Conservation (phyloP, 805 yeast genomes). For the Starmerella sp. region DNA sequence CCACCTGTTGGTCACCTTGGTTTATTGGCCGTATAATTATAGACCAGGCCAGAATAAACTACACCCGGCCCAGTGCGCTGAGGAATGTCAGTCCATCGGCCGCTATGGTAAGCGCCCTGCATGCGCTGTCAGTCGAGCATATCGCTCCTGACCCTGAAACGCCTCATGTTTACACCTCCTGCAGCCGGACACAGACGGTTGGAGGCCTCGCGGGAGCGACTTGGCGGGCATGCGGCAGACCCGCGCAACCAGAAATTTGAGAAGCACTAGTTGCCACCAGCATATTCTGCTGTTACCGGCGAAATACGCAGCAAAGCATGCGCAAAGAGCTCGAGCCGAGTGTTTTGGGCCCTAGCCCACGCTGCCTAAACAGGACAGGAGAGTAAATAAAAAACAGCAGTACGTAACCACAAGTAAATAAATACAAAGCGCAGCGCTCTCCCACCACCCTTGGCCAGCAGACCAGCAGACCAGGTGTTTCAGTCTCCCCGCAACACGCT, state of each 20-base stretch:
- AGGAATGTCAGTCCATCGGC: too few species aligned
- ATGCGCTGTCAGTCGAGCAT: not conserved
- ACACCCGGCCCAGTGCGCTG: too few species aligned
- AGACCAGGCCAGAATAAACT: too few species aligned
- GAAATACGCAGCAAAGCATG: not conserved
- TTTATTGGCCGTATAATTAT: too few species aligned
- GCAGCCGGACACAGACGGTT: not conserved
- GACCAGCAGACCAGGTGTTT: not conserved
- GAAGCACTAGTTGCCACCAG: too few species aligned
- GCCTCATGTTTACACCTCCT: not conserved
- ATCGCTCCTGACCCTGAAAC: not conserved
- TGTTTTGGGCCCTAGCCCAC: constrained; percentile 8
- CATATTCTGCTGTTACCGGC: too few species aligned
- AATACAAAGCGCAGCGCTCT: not conserved
- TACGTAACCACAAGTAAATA: constrained; percentile 4
- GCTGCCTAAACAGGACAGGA: not conserved
- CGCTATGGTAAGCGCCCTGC: too few species aligned
- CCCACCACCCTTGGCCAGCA: not conserved
- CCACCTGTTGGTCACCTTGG: too few species aligned
- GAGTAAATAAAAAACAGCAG: not conserved
- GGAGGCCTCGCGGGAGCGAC: too few species aligned
- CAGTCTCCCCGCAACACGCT: not conserved
- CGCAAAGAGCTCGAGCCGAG: not conserved
- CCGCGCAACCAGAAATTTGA: too few species aligned
- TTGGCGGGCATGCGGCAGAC: too few species aligned